Percentiles rank a stretch among this genome's conserved stretches.
Evolutionary conservation across 1,139 yeast genomes (phyloP).

Genomic region (Lodderomyces metapsilosis): DNA sequence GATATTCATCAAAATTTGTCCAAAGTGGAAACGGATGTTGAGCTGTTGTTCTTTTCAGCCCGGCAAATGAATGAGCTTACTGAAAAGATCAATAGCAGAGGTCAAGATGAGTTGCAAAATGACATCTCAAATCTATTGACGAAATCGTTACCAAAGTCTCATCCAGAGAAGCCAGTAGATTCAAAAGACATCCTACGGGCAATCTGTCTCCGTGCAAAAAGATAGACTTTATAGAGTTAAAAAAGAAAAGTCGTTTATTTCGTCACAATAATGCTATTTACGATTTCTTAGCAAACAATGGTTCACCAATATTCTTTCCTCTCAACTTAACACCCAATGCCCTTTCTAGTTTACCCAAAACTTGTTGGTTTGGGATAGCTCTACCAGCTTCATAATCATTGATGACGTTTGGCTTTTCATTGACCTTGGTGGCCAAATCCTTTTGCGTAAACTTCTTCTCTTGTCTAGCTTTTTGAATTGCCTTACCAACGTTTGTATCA

Average conservation of each 20-base stretch:
- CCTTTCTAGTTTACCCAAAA: constrained; percentile 88
- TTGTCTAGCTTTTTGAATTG: constrained; percentile 81
- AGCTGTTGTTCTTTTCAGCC: constrained; percentile 22
- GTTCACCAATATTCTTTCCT: constrained; percentile 94
- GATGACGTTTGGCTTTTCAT: constrained; percentile 92
- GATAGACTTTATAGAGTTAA: background rate
- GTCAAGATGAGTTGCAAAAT: background rate
- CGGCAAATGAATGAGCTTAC: constrained; percentile 17
- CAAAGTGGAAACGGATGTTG: constrained; percentile 20
- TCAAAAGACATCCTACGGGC: constrained; percentile 22
- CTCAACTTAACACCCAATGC: constrained; percentile 92
- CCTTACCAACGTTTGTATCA: constrained; percentile 80
- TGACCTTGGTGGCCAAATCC: constrained; percentile 91
- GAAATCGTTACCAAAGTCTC: constrained; percentile 6
- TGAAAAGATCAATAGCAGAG: background rate
- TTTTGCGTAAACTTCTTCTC: constrained; percentile 90
- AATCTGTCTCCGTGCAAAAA: constrained; percentile 12
- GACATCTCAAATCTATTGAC: background rate
- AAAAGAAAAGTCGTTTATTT: background rate
- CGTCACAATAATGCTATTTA: constrained; percentile 1
- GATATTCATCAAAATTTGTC: constrained; percentile 17
- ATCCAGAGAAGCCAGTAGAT: constrained; percentile 15
- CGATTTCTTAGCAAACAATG: constrained; percentile 74
- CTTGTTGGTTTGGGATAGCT: constrained; percentile 95
- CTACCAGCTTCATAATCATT: constrained; percentile 97